A percentile compares a stretch with the other conserved stretches of the same genome.
Evolutionary conservation across 306 rosid genomes (phyloP).

Genomic region (Malus asiatica): DNA sequence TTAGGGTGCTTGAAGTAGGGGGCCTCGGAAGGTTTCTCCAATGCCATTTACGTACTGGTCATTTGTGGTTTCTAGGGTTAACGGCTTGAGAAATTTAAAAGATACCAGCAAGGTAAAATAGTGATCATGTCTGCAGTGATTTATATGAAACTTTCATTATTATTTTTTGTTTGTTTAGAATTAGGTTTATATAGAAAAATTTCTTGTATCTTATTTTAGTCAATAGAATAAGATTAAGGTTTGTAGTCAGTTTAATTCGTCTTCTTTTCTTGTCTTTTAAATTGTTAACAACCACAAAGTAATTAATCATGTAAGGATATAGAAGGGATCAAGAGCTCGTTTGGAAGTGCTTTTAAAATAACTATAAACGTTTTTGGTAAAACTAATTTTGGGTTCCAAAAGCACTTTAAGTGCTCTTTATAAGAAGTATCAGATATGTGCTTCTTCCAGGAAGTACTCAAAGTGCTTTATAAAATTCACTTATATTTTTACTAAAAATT

Average conservation of each 20-base stretch:
- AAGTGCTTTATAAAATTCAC: no score
- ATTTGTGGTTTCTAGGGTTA: conserved; percentile 32
- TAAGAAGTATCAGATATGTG: no score
- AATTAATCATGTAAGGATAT: background rate
- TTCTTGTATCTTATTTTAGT: background rate
- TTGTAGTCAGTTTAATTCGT: no score
- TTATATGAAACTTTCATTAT: background rate
- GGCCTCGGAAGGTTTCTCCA: conserved; percentile 9
- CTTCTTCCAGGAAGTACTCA: no score
- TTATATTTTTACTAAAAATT: no score
- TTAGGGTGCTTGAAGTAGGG: conserved; percentile 4
- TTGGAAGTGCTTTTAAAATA: no score
- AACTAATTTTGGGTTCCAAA: no score
- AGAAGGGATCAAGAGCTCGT: background rate
- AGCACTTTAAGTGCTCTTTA: no score
- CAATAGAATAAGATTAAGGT: background rate
- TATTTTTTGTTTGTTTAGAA: background rate
- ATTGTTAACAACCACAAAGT: background rate
- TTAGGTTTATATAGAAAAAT: background rate
- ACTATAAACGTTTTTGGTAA: no score
- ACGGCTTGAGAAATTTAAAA: conserved; percentile 53
- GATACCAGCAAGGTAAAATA: background rate
- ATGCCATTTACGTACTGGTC: conserved; percentile 38
- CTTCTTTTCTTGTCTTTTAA: background rate
- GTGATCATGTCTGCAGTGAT: background rate